phyloP scores from a whole-genome alignment of 202 grass and related monocot species.

The Cymbopogon flexuosus region DNA sequence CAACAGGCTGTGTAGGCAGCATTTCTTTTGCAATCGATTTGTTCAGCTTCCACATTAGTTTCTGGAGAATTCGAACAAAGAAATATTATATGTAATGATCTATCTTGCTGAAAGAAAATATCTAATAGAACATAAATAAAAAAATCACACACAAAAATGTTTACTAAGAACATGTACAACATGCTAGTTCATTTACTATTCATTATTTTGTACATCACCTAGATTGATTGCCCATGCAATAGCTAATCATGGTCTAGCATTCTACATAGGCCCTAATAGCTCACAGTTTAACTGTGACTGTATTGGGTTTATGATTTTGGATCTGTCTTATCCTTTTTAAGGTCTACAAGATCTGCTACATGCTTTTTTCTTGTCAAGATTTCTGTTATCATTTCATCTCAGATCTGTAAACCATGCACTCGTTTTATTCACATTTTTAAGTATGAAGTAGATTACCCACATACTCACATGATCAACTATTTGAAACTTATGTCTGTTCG shows the following conservation, averaged over 20 bases:
- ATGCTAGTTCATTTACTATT: neutral
- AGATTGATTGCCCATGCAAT: neutral
- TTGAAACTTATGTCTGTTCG: slow-evolving; percentile 24
- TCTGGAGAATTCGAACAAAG: slow-evolving; percentile 52
- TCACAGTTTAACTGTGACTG: slow-evolving; percentile 1
- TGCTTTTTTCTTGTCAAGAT: neutral
- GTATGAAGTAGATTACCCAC: neutral
- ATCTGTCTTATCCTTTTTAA: neutral
- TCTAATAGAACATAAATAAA: slow-evolving; percentile 16
- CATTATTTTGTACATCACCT: neutral
- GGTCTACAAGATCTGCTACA: neutral
- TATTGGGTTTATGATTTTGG: slow-evolving; percentile 3
- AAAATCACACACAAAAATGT: slow-evolving; percentile 3
- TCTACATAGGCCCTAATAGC: neutral
- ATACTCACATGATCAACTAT: slow-evolving; percentile 1
- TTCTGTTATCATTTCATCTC: neutral
- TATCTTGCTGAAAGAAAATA: slow-evolving; percentile 3
- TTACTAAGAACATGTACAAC: slow-evolving; percentile 12
- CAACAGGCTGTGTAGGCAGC: slow-evolving; percentile 79
- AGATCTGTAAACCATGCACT: neutral
- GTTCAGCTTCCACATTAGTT: slow-evolving; percentile 99
- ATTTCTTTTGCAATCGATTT: slow-evolving; percentile 99
- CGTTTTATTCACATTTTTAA: neutral
- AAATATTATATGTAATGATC: slow-evolving; percentile 33
- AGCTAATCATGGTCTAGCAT: neutral